Percentiles rank a stretch among this genome's conserved stretches.
These are phyloP conservation scores for Scytalidium sp. DNA, from an alignment of 2,329 filamentous ascomycete genomes.

Conservation along the genomic window DNA sequence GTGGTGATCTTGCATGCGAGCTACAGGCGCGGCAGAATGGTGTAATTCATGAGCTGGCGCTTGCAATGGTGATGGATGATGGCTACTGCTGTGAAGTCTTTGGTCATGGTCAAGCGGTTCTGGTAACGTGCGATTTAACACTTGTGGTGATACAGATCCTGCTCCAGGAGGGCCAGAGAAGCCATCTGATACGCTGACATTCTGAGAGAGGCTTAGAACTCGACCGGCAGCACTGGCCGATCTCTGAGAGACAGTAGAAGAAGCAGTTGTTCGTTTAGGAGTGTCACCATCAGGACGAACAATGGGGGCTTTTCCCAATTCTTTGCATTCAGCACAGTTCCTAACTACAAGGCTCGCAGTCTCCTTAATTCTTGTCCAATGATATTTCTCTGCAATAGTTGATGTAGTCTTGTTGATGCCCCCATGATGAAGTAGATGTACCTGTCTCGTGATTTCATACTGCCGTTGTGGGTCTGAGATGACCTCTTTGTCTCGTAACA, in stretches of 20 bases:
- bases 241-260: constrained; percentile 6
- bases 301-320: constrained; percentile 59
- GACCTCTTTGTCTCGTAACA: constrained; percentile 98
- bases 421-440: constrained; percentile 75
- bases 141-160: constrained; percentile 28
- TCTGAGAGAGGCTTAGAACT: constrained; percentile 17
- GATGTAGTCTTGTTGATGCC: constrained; percentile 99
- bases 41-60: constrained; percentile 1
- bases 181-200: constrained; percentile 5
- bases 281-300: constrained; percentile 11
- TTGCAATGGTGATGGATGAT: not conserved
- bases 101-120: constrained; percentile 8
- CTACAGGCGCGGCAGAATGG: constrained; percentile 23
- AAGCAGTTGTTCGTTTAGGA: not conserved
- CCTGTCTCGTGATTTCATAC: constrained; percentile 79
- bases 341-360: constrained; percentile 93
- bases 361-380: constrained; percentile 98
- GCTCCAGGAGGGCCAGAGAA: constrained; percentile 18
- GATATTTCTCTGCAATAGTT: constrained; percentile 87
- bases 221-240: constrained; percentile 21
- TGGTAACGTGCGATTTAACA: constrained; percentile 24
- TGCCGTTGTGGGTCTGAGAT: constrained; percentile 86
- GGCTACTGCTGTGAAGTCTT: constrained; percentile 4
- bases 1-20: constrained; percentile 28
- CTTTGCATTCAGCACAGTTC: constrained; percentile 87